phyloP scores from a whole-genome alignment of 2,329 filamentous ascomycete species.

The Fusarium chuoi region DNA sequence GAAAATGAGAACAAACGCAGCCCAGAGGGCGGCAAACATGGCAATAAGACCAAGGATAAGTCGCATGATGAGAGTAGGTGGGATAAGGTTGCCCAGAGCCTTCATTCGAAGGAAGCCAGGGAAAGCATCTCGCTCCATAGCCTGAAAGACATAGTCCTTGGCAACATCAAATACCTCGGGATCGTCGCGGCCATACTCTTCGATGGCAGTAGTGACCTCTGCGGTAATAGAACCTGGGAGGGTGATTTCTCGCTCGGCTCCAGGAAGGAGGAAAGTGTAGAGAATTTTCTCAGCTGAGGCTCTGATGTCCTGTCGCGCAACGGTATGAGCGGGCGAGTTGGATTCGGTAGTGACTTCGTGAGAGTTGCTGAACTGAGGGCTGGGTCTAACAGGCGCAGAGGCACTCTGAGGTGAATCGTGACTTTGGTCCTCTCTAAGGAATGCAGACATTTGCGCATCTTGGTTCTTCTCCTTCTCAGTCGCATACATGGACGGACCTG shows the following conservation, averaged over 20 bases:
- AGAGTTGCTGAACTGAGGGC: conserved; percentile 69
- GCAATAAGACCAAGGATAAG: conserved; percentile 83
- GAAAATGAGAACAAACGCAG: conserved; percentile 92
- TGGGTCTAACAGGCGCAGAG: conserved; percentile 55
- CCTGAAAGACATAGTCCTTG: conserved; percentile 99
- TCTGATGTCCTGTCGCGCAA: conserved; percentile 88
- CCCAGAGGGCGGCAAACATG: conserved; percentile 94
- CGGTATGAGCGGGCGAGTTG: conserved; percentile 83
- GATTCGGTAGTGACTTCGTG: conserved; percentile 76
- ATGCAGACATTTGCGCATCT: conserved; percentile 91
- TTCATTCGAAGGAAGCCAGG: conserved; percentile 95
- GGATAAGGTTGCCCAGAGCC: conserved; percentile 94
- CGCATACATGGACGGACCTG: conserved; percentile 69
- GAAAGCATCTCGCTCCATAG: conserved; percentile 99
- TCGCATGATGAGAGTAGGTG: conserved; percentile 85
- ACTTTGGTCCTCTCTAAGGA: conserved; percentile 75
- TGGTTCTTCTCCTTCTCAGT: conserved; percentile 79
- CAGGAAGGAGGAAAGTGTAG: conserved; percentile 95
- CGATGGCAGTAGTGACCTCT: conserved; percentile 87
- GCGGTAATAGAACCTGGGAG: conserved; percentile 88
- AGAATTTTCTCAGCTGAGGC: conserved; percentile 97
- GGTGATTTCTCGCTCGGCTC: conserved; percentile 96
- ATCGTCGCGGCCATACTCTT: conserved; percentile 91
- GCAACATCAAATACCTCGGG: conserved; percentile 97
- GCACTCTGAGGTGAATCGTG: conserved; percentile 67